Evolutionary conservation across 78 protist genomes (phyloP).

Genomic region (Planoprotostelium fungivorum): DNA sequence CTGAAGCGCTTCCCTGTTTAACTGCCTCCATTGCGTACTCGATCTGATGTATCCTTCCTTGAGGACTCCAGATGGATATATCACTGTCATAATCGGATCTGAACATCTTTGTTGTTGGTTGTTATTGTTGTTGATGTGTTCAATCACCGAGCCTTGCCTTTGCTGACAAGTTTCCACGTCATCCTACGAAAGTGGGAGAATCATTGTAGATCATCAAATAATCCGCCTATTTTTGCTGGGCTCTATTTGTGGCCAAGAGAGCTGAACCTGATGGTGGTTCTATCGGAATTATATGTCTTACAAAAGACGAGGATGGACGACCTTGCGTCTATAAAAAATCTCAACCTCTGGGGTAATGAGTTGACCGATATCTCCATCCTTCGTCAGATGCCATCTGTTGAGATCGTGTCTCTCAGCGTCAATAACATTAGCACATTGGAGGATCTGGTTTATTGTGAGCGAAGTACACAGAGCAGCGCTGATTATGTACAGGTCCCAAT

Average conservation of each 20-base stretch:
- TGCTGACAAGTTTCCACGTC: not conserved
- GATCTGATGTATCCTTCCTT: conserved; percentile 92
- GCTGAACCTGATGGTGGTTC: conserved; percentile 7
- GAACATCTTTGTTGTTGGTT: conserved; percentile 40
- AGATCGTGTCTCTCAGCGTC: conserved; percentile 49
- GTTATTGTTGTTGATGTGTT: conserved; percentile 5
- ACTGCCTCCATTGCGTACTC: conserved; percentile 99
- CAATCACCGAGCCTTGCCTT: not conserved
- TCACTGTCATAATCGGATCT: conserved; percentile 84
- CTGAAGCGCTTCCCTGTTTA: conserved; percentile 90
- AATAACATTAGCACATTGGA: conserved; percentile 41
- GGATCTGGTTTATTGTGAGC: conserved; percentile 32
- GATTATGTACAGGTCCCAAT: not conserved
- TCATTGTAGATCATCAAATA: no score
- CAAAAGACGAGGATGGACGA: conserved; percentile 11
- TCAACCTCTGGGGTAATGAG: conserved; percentile 69
- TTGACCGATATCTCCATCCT: conserved; percentile 48
- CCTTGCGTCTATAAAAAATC: conserved; percentile 23
- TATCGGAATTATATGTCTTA: conserved; percentile 29
- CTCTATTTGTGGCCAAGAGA: no score
- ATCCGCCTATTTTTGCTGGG: no score
- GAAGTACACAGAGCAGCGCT: not conserved
- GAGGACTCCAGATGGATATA: conserved; percentile 84
- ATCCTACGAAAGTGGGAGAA: no score
- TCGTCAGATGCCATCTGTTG: conserved; percentile 31